A percentile compares a stretch with the other conserved stretches of the same genome.
Conservation (phyloP, 495 filamentous ascomycete genomes). For the Tuber melanosporum region DNA sequence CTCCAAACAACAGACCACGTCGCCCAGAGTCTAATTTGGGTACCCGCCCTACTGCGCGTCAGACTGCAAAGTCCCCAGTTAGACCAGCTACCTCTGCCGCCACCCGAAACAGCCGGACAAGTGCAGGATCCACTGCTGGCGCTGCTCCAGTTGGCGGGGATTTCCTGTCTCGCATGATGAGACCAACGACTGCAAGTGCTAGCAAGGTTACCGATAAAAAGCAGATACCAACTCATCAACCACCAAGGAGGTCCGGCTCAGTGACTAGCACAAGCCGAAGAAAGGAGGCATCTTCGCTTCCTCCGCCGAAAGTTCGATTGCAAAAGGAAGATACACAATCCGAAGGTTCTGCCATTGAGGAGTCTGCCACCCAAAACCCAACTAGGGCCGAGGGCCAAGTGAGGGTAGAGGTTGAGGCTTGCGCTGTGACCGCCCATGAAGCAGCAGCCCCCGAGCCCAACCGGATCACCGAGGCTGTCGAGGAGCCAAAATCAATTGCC, state of each 20-base stretch:
- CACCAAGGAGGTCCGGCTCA: conserved; percentile 24
- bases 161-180: conserved; percentile 39
- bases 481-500: background rate
- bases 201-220: conserved; percentile 34
- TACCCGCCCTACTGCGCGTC: background rate
- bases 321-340: conserved; percentile 13
- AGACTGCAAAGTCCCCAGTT: conserved; percentile 21
- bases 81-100: conserved; percentile 36
- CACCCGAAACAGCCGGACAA: conserved; percentile 27
- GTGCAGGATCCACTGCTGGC: conserved; percentile 16
- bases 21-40: background rate
- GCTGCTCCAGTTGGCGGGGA: conserved; percentile 22
- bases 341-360: conserved; percentile 2
- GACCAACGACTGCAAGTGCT: conserved; percentile 38
- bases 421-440: background rate
- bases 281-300: conserved; percentile 23
- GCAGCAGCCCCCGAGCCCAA: background rate
- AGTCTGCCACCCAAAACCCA: background rate
- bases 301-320: conserved; percentile 19
- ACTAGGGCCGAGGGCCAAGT: conserved; percentile 7
- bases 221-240: conserved; percentile 17
- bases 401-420: background rate
- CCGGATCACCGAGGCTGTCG: background rate
- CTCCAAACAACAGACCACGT: conserved; percentile 10
- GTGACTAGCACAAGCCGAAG: conserved; percentile 28